Percentiles rank a stretch among this genome's conserved stretches.
Conservation (phyloP, 352 stramenopile species). For the Peronospora destructor region DNA sequence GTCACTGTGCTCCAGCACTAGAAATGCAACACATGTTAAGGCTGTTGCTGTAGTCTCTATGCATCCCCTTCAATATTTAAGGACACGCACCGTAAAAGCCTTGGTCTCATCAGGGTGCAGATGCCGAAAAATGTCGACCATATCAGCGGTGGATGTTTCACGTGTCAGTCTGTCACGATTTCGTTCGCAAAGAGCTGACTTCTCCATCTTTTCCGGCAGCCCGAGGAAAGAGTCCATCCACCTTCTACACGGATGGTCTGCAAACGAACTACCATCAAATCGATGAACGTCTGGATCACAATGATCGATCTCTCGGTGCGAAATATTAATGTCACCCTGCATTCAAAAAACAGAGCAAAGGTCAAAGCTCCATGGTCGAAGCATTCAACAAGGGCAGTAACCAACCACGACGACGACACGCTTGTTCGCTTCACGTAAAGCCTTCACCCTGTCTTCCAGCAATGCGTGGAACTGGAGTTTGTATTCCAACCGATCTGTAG, state of each 20-base stretch:
- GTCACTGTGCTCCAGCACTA: constrained; percentile 87
- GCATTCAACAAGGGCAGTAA: neutral
- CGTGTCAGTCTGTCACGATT: neutral
- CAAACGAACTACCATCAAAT: constrained; percentile 35
- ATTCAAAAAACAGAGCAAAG: neutral
- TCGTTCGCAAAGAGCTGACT: neutral
- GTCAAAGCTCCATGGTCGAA: constrained; percentile 3
- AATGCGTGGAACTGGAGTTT: constrained; percentile 80
- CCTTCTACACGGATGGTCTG: constrained; percentile 53
- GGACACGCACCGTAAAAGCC: constrained; percentile 65
- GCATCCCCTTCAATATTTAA: neutral
- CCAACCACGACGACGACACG: constrained; percentile 62
- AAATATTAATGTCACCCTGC: constrained; percentile 82
- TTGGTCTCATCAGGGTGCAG: constrained; percentile 64
- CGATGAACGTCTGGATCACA: constrained; percentile 39
- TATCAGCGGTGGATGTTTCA: constrained; percentile 3
- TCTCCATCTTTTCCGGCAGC: constrained; percentile 7
- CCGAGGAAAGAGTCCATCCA: constrained; percentile 59
- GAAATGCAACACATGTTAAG: neutral
- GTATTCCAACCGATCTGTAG: constrained; percentile 69
- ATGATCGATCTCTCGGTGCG: constrained; percentile 73
- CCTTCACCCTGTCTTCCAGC: constrained; percentile 54
- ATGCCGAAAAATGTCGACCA: constrained; percentile 80
- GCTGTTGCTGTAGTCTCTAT: neutral
- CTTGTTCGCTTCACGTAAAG: constrained; percentile 41